These are phyloP conservation scores for Cyclotella baltica DNA, from an alignment of 108 stramenopile genomes.

Conservation along the genomic window DNA sequence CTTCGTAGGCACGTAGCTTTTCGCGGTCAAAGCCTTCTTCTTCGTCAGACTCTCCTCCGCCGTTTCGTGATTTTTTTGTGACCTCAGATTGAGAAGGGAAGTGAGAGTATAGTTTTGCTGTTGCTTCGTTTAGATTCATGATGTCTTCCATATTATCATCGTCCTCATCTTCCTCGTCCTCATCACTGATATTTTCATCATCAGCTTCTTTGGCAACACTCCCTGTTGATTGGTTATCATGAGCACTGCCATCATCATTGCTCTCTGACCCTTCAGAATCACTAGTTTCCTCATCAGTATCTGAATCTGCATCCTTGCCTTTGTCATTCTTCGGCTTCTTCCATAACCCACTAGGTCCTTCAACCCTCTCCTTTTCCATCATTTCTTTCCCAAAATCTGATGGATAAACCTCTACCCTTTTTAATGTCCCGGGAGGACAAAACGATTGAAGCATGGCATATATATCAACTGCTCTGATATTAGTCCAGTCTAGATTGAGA, in stretches of 20 bases:
- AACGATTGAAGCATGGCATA: slow-evolving; percentile 91
- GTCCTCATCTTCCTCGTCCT: slow-evolving; percentile 38
- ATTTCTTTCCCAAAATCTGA: slow-evolving; percentile 90
- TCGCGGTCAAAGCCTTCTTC: slow-evolving; percentile 89
- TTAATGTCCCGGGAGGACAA: slow-evolving; percentile 76
- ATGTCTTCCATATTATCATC: slow-evolving; percentile 50
- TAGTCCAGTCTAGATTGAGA: slow-evolving; percentile 91
- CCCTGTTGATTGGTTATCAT: slow-evolving; percentile 20
- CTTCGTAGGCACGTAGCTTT: slow-evolving; percentile 94
- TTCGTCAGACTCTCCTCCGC: slow-evolving; percentile 27
- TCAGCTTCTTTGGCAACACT: slow-evolving; percentile 12
- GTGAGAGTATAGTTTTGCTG: slow-evolving; percentile 50
- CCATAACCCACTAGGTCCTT: slow-evolving; percentile 86
- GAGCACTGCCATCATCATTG: slow-evolving; percentile 12
- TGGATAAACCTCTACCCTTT: slow-evolving; percentile 83
- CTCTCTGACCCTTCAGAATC: slow-evolving; percentile 9
- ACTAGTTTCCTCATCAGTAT: slow-evolving; percentile 26
- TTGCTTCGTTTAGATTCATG: slow-evolving; percentile 43
- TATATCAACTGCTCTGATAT: slow-evolving; percentile 90
- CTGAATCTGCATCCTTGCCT: slow-evolving; percentile 27
- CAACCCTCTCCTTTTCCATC: slow-evolving; percentile 85
- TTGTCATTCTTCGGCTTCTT: slow-evolving; percentile 55
- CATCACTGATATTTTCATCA: slow-evolving; percentile 30
- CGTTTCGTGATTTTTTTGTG: slow-evolving; percentile 31
- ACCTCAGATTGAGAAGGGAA: slow-evolving; percentile 45